Evolutionary conservation across 345 rosid genomes (phyloP).

Genomic region (Murraya paniculata): DNA sequence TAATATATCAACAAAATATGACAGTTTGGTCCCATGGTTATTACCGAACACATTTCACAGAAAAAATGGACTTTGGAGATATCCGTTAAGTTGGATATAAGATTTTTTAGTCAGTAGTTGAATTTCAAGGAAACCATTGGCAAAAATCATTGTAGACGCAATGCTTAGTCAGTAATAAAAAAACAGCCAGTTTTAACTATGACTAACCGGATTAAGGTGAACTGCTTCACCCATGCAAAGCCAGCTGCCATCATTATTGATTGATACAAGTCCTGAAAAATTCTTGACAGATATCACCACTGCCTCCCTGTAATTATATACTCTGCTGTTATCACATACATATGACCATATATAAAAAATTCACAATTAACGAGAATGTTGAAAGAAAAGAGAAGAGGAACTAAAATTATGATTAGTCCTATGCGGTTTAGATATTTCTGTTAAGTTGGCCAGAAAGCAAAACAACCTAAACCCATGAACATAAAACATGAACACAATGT

Average conservation of each 20-base stretch:
- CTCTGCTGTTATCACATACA: not conserved
- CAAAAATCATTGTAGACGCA: too few relatives aligned
- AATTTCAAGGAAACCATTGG: too few relatives aligned
- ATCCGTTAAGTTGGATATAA: not conserved
- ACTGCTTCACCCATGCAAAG: conserved; percentile 45
- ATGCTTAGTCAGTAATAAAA: not conserved
- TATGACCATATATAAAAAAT: not conserved
- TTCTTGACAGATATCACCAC: conserved; percentile 70
- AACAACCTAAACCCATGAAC: not conserved
- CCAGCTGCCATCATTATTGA: conserved; percentile 74
- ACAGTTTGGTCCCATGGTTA: not conserved
- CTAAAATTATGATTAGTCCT: not conserved
- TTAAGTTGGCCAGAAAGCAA: not conserved
- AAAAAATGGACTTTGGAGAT: not conserved
- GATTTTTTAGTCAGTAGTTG: not conserved
- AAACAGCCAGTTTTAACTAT: not conserved
- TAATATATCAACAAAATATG: not conserved
- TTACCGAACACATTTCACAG: not conserved
- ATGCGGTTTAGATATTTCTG: not conserved
- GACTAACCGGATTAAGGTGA: conserved; percentile 67
- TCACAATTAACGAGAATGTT: not conserved
- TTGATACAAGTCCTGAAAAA: conserved; percentile 60
- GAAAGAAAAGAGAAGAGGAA: not conserved
- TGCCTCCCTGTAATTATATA: conserved; percentile 43
- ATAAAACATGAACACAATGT: not conserved